Evolutionary conservation across 2,329 filamentous ascomycete genomes (phyloP), one percentile per base, ranked within the genome.

Genomic region (Paecilomyces niveus): DNA sequence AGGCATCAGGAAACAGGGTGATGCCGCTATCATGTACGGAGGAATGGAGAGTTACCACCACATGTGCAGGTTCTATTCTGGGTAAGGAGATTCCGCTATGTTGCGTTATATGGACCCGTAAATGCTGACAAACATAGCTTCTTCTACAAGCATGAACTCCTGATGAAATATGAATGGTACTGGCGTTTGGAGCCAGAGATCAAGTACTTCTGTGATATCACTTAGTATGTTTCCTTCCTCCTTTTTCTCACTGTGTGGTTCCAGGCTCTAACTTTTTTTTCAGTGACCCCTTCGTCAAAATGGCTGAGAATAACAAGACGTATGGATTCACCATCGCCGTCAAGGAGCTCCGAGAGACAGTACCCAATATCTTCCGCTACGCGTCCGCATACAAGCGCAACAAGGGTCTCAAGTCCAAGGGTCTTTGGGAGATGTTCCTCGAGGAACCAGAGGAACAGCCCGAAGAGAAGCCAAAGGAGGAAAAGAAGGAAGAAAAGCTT

Each of bases 141-240:
- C 78, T 99, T 99, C 78, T 99, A 94, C 81, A 96, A 97, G 75
- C 94, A 99, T 72, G 89, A 92, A 63, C 84, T 97, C 33, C 84
- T 99, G 53, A 85, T 89, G 71, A 97, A 97, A 76, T 99, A 97
- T 77, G 92, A 97, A 72, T 99, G 94, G 94, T 99, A 99, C 81
- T 99, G 94, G 94, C 91, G 94, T 63, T 81, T 99, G 67, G 94
- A 99, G 82, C 94, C 94, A 64, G 94, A 99, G 77, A 97, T 99
- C 84, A 97, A 93, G 79, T 99, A 97, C 80, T 99, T 99, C 80
- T 99, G 94, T 76, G 94, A 99, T 73, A 97, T 99, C 66, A 99
- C 94, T 64, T 99, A 99, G 90, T 93, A 85, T 62, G 85, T 72
- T 51, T 15, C 6, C 50, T 18, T 35, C 31, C n/a, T 58, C 45